These are phyloP conservation scores for Curvularia spicifera DNA, from an alignment of 2,329 filamentous ascomycete genomes.

Conservation along the genomic window DNA sequence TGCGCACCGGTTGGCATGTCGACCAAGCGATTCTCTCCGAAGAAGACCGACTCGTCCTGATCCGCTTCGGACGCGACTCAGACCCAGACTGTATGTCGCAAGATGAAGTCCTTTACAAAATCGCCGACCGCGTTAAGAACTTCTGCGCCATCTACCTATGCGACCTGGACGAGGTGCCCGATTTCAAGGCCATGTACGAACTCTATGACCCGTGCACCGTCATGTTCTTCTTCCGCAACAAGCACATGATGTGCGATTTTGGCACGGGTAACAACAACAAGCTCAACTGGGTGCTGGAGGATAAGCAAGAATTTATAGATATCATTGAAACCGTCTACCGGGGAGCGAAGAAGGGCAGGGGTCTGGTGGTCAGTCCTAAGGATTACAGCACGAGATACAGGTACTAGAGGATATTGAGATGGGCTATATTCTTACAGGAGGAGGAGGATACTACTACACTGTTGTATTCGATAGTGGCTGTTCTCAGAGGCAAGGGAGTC, in stretches of 20 bases:
- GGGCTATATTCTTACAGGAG: background rate
- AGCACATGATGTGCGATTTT: constrained; percentile 98
- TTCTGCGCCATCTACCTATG: constrained; percentile 84
- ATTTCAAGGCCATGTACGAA: constrained; percentile 93
- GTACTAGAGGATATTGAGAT: constrained; percentile 55
- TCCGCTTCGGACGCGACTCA: constrained; percentile 88
- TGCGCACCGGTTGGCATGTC: constrained; percentile 94
- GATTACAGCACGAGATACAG: constrained; percentile 74
- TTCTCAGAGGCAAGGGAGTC: background rate
- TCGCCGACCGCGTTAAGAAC: constrained; percentile 92
- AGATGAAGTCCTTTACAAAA: constrained; percentile 93
- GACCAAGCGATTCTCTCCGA: constrained; percentile 83
- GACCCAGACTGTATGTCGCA: constrained; percentile 82
- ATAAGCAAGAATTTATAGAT: constrained; percentile 98
- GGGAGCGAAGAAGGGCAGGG: constrained; percentile 96
- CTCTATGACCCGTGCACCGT: constrained; percentile 90
- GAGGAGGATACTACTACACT: background rate
- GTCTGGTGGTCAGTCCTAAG: constrained; percentile 96
- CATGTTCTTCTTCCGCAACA: constrained; percentile 98
- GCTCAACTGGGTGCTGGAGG: constrained; percentile 92
- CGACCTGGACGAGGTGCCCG: constrained; percentile 71
- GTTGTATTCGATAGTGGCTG: background rate
- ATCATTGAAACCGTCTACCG: constrained; percentile 98
- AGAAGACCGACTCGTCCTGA: constrained; percentile 90
- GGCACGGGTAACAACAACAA: constrained; percentile 98